phyloP scores from a whole-genome alignment of 2,329 filamentous ascomycete genomes.

The Cercospora citrullina region DNA sequence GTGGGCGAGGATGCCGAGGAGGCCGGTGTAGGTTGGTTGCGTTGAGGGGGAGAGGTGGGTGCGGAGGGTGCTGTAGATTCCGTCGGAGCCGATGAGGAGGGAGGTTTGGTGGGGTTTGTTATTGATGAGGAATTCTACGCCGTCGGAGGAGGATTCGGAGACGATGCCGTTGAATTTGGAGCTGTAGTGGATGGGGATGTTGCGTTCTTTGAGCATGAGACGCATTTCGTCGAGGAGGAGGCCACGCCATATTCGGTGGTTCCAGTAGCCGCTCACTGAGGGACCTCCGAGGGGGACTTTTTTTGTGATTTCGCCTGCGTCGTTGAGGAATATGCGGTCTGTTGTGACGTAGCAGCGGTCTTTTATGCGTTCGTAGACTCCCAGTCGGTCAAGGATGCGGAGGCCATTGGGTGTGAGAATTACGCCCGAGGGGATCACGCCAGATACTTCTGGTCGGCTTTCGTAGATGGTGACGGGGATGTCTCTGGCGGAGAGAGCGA shows the following conservation, averaged over 20 bases:
- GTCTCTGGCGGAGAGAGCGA: slow-evolving; percentile 25
- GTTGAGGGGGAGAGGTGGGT: slow-evolving; percentile 40
- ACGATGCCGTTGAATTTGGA: slow-evolving; percentile 51
- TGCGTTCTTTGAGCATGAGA: slow-evolving; percentile 42
- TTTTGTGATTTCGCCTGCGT: slow-evolving; percentile 29
- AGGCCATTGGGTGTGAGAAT: slow-evolving; percentile 63
- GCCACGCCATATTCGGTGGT: slow-evolving; percentile 51
- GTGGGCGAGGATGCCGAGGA: slow-evolving; percentile 28
- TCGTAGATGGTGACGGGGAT: slow-evolving; percentile 31
- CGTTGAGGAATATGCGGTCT: slow-evolving; percentile 50
- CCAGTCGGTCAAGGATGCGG: slow-evolving; percentile 53
- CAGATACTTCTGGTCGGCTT: slow-evolving; percentile 19
- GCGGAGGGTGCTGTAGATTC: slow-evolving; percentile 32
- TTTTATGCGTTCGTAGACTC: slow-evolving; percentile 50
- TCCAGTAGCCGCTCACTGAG: slow-evolving; percentile 51
- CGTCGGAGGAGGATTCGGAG: slow-evolving; percentile 6
- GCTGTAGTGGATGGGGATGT: slow-evolving; percentile 50
- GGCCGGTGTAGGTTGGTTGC: slow-evolving; percentile 29
- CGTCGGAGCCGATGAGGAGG: slow-evolving; percentile 33
- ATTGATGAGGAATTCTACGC: slow-evolving; percentile 26
- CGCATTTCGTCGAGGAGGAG: slow-evolving; percentile 54
- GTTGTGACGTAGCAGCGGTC: slow-evolving; percentile 55
- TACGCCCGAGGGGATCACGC: slow-evolving; percentile 37
- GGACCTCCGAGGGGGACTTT: slow-evolving; percentile 36
- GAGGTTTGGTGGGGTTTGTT: slow-evolving; percentile 19